Conservation (phyloP, 2,329 filamentous ascomycete species). For the Ramularia collo-cygni region DNA sequence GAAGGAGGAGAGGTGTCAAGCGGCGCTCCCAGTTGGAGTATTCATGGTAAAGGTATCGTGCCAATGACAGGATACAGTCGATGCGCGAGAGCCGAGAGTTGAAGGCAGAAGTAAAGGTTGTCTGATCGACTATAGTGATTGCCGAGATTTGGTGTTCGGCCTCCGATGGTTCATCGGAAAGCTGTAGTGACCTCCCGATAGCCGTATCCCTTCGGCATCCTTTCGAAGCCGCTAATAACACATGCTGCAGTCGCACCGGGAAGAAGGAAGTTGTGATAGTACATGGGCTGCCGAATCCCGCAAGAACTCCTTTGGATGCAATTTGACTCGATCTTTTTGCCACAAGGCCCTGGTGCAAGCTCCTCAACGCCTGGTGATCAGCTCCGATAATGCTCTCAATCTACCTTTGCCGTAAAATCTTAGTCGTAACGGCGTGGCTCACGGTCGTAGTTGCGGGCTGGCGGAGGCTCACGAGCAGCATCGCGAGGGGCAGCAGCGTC, state of each 20-base stretch:
- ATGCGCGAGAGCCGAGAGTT: constrained; percentile 1
- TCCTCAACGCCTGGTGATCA: constrained; percentile 14
- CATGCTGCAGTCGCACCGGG: constrained; percentile 30
- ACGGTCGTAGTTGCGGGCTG: constrained; percentile 28
- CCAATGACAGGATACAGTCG: constrained; percentile 11
- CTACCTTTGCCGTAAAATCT: constrained; percentile 14
- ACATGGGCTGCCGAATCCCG: constrained; percentile 21
- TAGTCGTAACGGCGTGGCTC: constrained; percentile 31
- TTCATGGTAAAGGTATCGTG: neutral
- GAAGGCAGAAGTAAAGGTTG: constrained; percentile 19
- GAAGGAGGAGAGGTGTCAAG: constrained; percentile 5
- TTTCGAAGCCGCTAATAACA: constrained; percentile 27
- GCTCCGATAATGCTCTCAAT: constrained; percentile 2
- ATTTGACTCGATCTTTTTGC: constrained; percentile 17
- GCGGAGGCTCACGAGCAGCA: constrained; percentile 22
- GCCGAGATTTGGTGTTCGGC: constrained; percentile 16
- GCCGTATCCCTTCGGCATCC: constrained; percentile 16
- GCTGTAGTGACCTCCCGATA: constrained; percentile 14
- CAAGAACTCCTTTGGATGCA: constrained; percentile 22
- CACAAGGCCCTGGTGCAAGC: constrained; percentile 11
- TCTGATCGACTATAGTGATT: constrained; percentile 25
- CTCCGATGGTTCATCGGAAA: constrained; percentile 14
- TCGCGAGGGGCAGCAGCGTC: constrained; percentile 22
- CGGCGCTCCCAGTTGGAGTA: neutral
- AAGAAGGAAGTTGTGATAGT: constrained; percentile 25